Percentiles rank a stretch among this genome's conserved stretches.
Conservation (phyloP, 345 rosid species). For the Arabis alpina region DNA sequence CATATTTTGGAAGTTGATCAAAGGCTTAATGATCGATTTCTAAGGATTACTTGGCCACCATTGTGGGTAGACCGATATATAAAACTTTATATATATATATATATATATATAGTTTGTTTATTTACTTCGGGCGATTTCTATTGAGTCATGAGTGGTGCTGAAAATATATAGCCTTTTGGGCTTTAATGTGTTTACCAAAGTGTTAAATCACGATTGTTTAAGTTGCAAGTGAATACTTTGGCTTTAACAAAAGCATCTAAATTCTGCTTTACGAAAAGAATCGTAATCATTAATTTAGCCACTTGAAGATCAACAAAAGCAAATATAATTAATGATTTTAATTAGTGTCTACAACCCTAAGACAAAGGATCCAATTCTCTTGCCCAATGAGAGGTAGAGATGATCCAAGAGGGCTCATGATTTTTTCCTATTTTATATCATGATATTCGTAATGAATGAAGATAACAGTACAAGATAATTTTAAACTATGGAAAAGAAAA, state of each 20-base stretch:
- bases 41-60: background rate
- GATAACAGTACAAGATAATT: background rate
- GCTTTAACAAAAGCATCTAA: conserved; percentile 43
- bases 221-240: conserved; percentile 43
- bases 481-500: background rate
- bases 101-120: too few species aligned
- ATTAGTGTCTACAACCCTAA: conserved; percentile 44
- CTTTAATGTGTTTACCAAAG: conserved; percentile 8
- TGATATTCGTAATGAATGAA: background rate
- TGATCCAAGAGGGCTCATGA: conserved; percentile 24
- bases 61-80: conserved; percentile 1
- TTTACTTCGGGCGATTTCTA: conserved; percentile 1
- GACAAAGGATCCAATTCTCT: conserved; percentile 45
- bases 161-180: conserved; percentile 37
- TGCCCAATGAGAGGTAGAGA: conserved; percentile 40
- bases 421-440: conserved; percentile 10
- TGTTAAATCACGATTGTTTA: conserved; percentile 27
- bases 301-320: conserved; percentile 37
- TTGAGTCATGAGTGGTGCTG: conserved; percentile 41
- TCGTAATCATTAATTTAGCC: conserved; percentile 43
- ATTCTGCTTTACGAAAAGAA: conserved; percentile 40
- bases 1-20: background rate
- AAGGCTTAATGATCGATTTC: conserved; percentile 7
- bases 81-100: too few species aligned
- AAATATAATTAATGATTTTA: conserved; percentile 29